Evolutionary conservation across 2,329 filamentous ascomycete genomes (phyloP), one percentile per base, ranked within the genome.

Genomic region (Calcarisporium arbuscula): DNA sequence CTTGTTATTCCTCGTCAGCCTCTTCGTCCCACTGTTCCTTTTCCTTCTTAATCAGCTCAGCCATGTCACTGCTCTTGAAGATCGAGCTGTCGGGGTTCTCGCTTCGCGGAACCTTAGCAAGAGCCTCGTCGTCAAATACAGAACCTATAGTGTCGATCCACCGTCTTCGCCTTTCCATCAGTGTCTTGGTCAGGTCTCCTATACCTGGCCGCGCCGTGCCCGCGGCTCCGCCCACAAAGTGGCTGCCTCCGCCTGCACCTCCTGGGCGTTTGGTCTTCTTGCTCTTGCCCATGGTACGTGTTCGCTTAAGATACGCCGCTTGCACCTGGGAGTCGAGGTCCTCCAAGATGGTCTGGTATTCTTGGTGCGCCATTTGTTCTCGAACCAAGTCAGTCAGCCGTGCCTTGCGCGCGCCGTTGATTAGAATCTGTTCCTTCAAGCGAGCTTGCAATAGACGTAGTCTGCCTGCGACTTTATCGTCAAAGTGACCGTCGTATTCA

Each of bases 301-400:
- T 96, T 17, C 92, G 84, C 65, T 98, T 98, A 28, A 94, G 79
- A 54, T 96, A 98, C 4, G 92, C 90, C 33, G 86, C 82, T 54
- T 96, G 89, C 27, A 96, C 88, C 56, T 96, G 92, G 27, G 81
- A 80, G 66, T 98, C 92, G 16, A 98, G 79, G 57, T 98, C 92
- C 56, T 98, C 92, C 32, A 94, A 82, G 49, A 98, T 98, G 36
- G 88, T 95, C 57, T 82, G 84, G 66, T 95, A 98, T 57, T 98
- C 92, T 55, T 98, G 92, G 62, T 92, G 82, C 0, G 92, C 92
- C 77, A 98, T 90, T 45, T 87, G 81, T 56, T 95, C 89, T 49
- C 88, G 84, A 7, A 92, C 86, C 19, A 95, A 72, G 23, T 95
- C 89, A 2, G 86, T 79, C 9, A 98, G 70, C 3, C 89, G 78